Evolutionary conservation across 192 early-diverging fungal species (phyloP).

Genomic region (Phycomyces blakesleeanus): DNA sequence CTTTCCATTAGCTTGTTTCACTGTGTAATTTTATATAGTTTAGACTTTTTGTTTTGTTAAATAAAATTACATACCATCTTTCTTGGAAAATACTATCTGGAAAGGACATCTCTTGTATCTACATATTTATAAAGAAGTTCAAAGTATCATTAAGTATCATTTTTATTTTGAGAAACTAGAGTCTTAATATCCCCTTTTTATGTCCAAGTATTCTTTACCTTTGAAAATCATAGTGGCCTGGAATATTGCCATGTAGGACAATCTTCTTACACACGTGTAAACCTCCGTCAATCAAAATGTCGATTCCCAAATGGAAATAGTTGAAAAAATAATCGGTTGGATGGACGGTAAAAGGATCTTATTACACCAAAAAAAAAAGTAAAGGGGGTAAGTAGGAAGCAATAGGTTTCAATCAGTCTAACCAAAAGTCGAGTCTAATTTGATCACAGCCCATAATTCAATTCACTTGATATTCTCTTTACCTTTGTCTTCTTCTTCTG

Average conservation of each 20-base stretch:
- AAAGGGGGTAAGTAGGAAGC: too few species aligned
- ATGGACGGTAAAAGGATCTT: conserved; percentile 27
- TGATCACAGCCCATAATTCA: too few species aligned
- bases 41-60: too few species aligned
- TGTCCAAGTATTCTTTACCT: conserved; percentile 46
- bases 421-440: too few species aligned
- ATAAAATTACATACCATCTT: conserved; percentile 4
- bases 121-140: neutral
- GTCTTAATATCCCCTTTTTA: neutral
- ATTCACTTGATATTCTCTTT: too few species aligned
- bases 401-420: too few species aligned
- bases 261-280: conserved; percentile 69
- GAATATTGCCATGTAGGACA: conserved; percentile 65
- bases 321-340: conserved; percentile 74
- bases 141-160: too few species aligned
- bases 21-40: neutral
- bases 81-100: conserved; percentile 35
- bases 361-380: too few species aligned
- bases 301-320: conserved; percentile 71
- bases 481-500: conserved; percentile 21
- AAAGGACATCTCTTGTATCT: conserved; percentile 59
- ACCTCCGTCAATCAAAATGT: conserved; percentile 65
- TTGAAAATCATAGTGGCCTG: conserved; percentile 68
- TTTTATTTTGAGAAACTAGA: too few species aligned
- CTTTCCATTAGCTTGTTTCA: neutral